phyloP scores from a whole-genome alignment of 768 basidiomycete genomes.

The Russula dissimulans region DNA sequence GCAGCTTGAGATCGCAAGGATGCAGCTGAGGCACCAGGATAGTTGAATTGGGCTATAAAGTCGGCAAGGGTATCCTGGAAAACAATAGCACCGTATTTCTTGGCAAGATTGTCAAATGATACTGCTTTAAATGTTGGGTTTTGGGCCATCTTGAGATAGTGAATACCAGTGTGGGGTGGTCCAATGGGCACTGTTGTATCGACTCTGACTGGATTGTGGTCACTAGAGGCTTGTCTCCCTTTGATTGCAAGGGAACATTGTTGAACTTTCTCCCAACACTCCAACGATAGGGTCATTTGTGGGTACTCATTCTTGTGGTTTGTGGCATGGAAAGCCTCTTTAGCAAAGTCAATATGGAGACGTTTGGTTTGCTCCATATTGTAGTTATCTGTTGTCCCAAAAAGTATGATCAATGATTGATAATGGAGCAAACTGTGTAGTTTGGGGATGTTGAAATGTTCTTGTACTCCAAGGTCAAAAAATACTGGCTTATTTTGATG shows the following conservation, averaged over 20 bases:
- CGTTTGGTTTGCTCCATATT: not conserved
- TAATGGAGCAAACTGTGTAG: conserved; percentile 22
- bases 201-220: too few relatives aligned
- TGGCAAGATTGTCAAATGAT: not conserved
- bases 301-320: too few relatives aligned
- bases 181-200: too few relatives aligned
- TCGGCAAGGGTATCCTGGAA: not conserved
- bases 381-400: conserved; percentile 31
- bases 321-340: too few relatives aligned
- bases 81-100: not conserved
- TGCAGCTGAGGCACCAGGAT: not conserved
- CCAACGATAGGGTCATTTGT: not conserved
- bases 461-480: conserved; percentile 19
- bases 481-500: conserved; percentile 23
- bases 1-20: not conserved
- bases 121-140: not conserved
- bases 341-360: too few relatives aligned
- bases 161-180: too few relatives aligned
- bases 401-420: conserved; percentile 39
- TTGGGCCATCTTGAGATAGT: not conserved
- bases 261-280: not conserved
- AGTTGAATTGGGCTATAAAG: not conserved
- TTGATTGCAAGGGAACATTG: too few relatives aligned
- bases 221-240: too few relatives aligned
- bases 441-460: conserved; percentile 23